Base-by-base conservation (phyloP, 2,329 filamentous ascomycete species). In the Plectosphaerella plurivora region DNA sequence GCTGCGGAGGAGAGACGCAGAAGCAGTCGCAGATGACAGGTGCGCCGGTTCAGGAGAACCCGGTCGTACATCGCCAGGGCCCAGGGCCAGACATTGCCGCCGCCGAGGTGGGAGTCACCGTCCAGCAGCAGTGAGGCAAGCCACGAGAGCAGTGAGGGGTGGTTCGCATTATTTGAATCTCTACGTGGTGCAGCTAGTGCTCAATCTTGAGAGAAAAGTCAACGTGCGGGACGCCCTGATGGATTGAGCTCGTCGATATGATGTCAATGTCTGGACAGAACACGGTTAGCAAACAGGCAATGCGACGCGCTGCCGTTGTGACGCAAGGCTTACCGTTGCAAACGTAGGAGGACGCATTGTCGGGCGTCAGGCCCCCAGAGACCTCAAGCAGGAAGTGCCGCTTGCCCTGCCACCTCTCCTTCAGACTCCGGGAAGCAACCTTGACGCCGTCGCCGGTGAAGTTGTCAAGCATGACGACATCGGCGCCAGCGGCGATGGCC, bases 381-480 rank as follows among this genome's bases (percentile, higher is more conserved):
- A 97, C 91, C 75, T 99, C 94, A 36, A 99, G 79, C 65, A 97
- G 68, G 60, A 96, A 91, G 51, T 86, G 78, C 56, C 77, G 78
- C 67, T 83, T 85, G 33, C 86, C 88, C 53, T 80, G 82, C 90
- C 91, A 97, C 60, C 85, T 83, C 63, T 88, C 78, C 73, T 93
- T 95, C 58, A 99, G 68, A 60, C 80, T 85, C 65, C 72, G 79
- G 14, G 93, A 89, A 1, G 91, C 91, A 9, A 79, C 70, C 66
- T 84, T 86, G 56, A 97, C 86, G 1, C 86, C 90, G 1, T 89
- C 86, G 1, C 87, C 84, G 0, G 84, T 86, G 65, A 97, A 99
- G 69, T 99, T 99, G 68, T 99, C 94, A 55, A 99, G 74, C 94
- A 99, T 99, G 56, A 99, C 86, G 18, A 99, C 86, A 68, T 99